These are phyloP conservation scores for Cryptococcus amylolentus DNA, from an alignment of 1,284 basidiomycete species.

Conservation along the genomic window DNA sequence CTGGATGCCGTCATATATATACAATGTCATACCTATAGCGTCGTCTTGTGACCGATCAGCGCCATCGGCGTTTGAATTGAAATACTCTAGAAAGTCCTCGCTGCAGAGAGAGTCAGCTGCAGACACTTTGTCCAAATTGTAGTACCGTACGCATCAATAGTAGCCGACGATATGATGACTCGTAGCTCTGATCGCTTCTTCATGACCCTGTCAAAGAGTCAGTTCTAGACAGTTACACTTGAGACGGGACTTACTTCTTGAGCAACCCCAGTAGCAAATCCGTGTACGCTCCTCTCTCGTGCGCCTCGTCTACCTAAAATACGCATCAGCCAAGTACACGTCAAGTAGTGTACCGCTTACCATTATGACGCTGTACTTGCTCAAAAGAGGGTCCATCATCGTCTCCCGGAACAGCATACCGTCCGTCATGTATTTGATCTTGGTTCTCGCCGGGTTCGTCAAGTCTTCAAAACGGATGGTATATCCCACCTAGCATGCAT, in stretches of 20 bases:
- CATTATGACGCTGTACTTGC: slow-evolving; percentile 91
- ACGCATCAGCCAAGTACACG: slow-evolving; percentile 1
- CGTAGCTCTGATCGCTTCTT: slow-evolving; percentile 82
- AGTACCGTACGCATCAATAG: slow-evolving; percentile 68
- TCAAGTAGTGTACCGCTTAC: slow-evolving; percentile 52
- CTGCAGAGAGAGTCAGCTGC: slow-evolving; percentile 18
- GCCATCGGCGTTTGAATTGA: slow-evolving; percentile 57
- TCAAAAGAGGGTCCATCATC: slow-evolving; percentile 80
- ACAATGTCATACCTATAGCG: slow-evolving; percentile 38
- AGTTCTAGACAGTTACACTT: neutral
- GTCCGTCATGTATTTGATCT: slow-evolving; percentile 97
- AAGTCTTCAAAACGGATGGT: slow-evolving; percentile 97
- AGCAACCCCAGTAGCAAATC: slow-evolving; percentile 88
- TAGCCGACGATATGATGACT: slow-evolving; percentile 90
- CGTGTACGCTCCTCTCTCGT: slow-evolving; percentile 91
- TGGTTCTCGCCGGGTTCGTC: slow-evolving; percentile 70
- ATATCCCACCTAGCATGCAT: slow-evolving; percentile 73
- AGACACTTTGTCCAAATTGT: neutral
- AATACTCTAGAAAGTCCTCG: slow-evolving; percentile 80
- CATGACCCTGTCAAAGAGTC: slow-evolving; percentile 62
- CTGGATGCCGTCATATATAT: neutral
- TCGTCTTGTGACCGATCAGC: slow-evolving; percentile 46
- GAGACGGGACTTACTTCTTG: slow-evolving; percentile 64
- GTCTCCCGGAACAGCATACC: slow-evolving; percentile 96
- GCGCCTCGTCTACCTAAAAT: slow-evolving; percentile 88